Evolutionary conservation across 495 filamentous ascomycete species (phyloP), one percentile per base, ranked within the genome.

Genomic region (Pyrenopolyporus hunteri): DNA sequence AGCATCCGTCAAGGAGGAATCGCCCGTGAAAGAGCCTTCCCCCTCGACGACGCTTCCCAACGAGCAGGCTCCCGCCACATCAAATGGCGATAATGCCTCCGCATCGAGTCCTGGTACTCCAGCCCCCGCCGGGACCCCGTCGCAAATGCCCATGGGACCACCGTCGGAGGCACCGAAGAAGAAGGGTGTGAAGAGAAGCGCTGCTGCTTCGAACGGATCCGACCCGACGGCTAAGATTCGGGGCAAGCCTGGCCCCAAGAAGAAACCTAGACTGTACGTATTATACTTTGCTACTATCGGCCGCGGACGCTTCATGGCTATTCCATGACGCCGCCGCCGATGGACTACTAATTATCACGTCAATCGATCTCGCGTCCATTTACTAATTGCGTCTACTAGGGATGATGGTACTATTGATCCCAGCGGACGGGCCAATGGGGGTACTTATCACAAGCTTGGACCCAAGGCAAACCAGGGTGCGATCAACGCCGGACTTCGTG

Each of bases 401-500:
- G 87, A 89, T 6, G 86, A 88, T 53, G 83, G 85, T 51, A 78
- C 77, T 25, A 73, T 80, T 58, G 86, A 87, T 64, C 57, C 65
- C 16, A 66, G 20, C 57, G 64, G 69, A 29, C 63, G 67, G 43
- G 60, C 69, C 44, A 73, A 77, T 42, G 60, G 73, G 13, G 69
- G 68, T 39, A 67, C 70, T 10, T 72, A 82, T 35, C 90, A 91
- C 68, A 95, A 94, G 71, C 88, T 98, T 16, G 93, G 93, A 8
- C 94, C 94, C 45, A 98, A 98, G 76, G 93, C 94, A 36, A 98
- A 98, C 74, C 91, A 94, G 67, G 94, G 94, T 53, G 93, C 93
- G 52, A 98, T 98, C 80, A 98, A 98, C 70, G 94, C 95, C 44
- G 89, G 91, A 49, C 86, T 98, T 26, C 90, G 94, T 44, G 95